A percentile compares a stretch with the other conserved stretches of the same genome.
phyloP scores from a whole-genome alignment of 2,329 filamentous ascomycete genomes.

The Venturiaceae sp. region DNA sequence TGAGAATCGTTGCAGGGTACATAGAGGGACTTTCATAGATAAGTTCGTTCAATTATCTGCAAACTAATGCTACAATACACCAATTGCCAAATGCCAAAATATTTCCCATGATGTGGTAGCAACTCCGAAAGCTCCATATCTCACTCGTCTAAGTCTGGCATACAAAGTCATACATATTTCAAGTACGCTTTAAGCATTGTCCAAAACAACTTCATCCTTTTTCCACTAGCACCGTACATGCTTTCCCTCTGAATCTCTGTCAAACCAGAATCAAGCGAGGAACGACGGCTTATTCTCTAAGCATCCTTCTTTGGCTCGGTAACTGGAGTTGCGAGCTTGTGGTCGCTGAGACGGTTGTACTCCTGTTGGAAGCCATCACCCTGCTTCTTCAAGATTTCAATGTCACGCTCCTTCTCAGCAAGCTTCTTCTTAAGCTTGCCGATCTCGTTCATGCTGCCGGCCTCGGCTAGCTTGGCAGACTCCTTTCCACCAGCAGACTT shows the following conservation, averaged over 20 bases:
- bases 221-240: not conserved
- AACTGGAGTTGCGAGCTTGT: conserved; percentile 33
- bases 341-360: conserved; percentile 78
- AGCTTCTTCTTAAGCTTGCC: conserved; percentile 56
- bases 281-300: not conserved
- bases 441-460: conserved; percentile 69
- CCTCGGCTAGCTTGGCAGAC: conserved; percentile 59
- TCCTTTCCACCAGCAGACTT: conserved; percentile 48
- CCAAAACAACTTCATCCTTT: not conserved
- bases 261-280: too few species aligned
- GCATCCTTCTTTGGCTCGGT: conserved; percentile 43
- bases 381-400: conserved; percentile 89
- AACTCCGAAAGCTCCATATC: not conserved
- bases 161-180: not conserved
- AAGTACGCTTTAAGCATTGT: not conserved
- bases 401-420: conserved; percentile 67
- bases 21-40: too few species aligned
- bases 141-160: not conserved
- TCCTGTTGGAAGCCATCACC: conserved; percentile 70
- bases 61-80: not conserved
- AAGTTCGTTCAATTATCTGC: too few species aligned
- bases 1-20: too few species aligned
- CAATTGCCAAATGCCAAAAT: not conserved
- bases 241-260: not conserved
- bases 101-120: not conserved